phyloP scores from a whole-genome alignment of 768 basidiomycete genomes.

The Mrakia frigida region DNA sequence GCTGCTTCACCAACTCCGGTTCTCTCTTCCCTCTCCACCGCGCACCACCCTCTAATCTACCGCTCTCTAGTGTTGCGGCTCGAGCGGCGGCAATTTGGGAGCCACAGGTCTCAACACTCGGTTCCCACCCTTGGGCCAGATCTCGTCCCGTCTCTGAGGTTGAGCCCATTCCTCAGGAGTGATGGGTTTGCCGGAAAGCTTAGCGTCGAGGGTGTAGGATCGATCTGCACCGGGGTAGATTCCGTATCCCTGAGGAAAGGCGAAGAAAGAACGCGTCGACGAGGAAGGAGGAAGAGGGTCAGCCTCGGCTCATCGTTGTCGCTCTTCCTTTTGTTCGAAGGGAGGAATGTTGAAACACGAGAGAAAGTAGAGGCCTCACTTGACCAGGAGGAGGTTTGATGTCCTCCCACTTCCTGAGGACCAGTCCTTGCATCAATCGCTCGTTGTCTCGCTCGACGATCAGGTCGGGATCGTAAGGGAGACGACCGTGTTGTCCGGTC shows the following conservation, averaged over 20 bases:
- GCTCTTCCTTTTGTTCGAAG: too few relatives aligned
- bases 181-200: background rate
- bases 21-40: too few relatives aligned
- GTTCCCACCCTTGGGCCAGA: background rate
- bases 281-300: too few relatives aligned
- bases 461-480: background rate
- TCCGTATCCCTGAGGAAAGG: background rate
- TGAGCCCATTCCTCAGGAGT: background rate
- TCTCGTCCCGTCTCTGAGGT: background rate
- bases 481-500: background rate
- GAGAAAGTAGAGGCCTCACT: too few relatives aligned
- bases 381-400: constrained; percentile 9
- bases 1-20: too few relatives aligned
- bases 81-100: too few relatives aligned
- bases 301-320: too few relatives aligned
- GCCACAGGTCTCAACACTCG: too few relatives aligned
- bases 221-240: background rate
- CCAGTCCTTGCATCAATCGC: background rate
- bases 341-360: too few relatives aligned
- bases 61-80: too few relatives aligned
- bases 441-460: background rate
- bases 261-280: too few relatives aligned
- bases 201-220: background rate
- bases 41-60: too few relatives aligned
- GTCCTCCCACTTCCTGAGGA: background rate